Evolutionary conservation across 371 early-diverging fungal genomes (phyloP), one percentile per base, ranked within the genome.

Genomic region (Syncephalis fuscata): DNA sequence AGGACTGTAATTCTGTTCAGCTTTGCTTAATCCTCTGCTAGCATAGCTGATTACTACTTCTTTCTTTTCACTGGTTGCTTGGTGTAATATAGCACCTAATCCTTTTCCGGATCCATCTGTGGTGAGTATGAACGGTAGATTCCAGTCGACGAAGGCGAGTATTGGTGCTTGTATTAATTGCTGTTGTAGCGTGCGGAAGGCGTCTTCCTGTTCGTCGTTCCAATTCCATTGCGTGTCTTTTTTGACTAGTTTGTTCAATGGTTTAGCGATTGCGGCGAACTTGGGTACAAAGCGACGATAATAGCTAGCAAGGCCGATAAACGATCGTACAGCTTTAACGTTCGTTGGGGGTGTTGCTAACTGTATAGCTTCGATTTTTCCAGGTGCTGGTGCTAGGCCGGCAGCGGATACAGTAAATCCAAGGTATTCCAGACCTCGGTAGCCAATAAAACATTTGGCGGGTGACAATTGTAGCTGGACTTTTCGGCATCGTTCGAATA

Each of bases 361-460:
- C 16, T 48, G 32, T 10, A 60, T 58, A 0, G 55, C 55, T 0
- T 51, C 15, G 5, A 61, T 49, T 40, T 65, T 60, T 16, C 36
- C 45, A 1, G 48, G 51, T 3, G 57, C 45, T 3, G 62, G 50
- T 0, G 0, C 0, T 0, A 67, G 9, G 2, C 67, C 68, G 1
- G 57, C n/a, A 1, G 9, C 16, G 11, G 56, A 47, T 16, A 75
- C 52, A 24, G 39, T 43, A 50, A 62, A 51, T 7, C 71, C 71
- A 0, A 74, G 49, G 39, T 61, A 60, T 15, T 48, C 47, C 0
- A 70, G 52, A 11, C 46, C 16, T 2, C 44, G 39, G 2, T 39
- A 27, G 7, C 45, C 36, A 24, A 71, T 61, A 20, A 46, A 1
- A 54, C 72, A 71, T 53, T 78, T 74, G 0, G 27, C 39, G 0